These are phyloP conservation scores for Phlebopus sp. DNA, from an alignment of 1,284 basidiomycete species.

Conservation along the genomic window DNA sequence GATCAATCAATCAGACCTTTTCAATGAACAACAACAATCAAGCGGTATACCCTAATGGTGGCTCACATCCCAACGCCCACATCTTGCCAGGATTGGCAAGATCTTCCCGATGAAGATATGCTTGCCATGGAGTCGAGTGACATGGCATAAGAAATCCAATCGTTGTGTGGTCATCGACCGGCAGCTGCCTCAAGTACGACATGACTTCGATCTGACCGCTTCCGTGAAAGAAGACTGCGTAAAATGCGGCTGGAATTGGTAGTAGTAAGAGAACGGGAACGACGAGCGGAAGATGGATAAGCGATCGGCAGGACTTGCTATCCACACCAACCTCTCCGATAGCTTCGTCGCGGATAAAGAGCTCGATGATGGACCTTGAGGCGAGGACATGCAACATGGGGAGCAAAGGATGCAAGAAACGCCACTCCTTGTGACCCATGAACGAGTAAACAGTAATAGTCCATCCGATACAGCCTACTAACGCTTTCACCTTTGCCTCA, in stretches of 20 bases:
- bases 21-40: not conserved
- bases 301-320: conserved; percentile 2
- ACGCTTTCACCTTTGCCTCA: conserved; percentile 36
- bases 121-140: conserved; percentile 95
- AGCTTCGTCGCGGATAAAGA: conserved; percentile 25
- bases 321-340: conserved; percentile 8
- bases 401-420: conserved; percentile 91
- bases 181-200: conserved; percentile 55
- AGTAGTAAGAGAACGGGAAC: conserved; percentile 48
- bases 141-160: conserved; percentile 94
- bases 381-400: conserved; percentile 85
- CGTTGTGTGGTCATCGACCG: conserved; percentile 48
- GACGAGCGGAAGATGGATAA: conserved; percentile 4
- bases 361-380: conserved; percentile 64
- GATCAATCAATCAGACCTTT: conserved; percentile 9
- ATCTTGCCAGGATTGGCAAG: conserved; percentile 49
- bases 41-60: conserved; percentile 68
- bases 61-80: conserved; percentile 92
- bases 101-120: conserved; percentile 76
- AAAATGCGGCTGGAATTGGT: conserved; percentile 60
- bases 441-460: conserved; percentile 74
- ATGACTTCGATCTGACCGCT: conserved; percentile 76
- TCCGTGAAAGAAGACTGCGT: conserved; percentile 72
- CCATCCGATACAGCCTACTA: conserved; percentile 59
- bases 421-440: conserved; percentile 92